Base-by-base conservation (phyloP, 2,329 filamentous ascomycete species). In the Albifimbria verrucaria region DNA sequence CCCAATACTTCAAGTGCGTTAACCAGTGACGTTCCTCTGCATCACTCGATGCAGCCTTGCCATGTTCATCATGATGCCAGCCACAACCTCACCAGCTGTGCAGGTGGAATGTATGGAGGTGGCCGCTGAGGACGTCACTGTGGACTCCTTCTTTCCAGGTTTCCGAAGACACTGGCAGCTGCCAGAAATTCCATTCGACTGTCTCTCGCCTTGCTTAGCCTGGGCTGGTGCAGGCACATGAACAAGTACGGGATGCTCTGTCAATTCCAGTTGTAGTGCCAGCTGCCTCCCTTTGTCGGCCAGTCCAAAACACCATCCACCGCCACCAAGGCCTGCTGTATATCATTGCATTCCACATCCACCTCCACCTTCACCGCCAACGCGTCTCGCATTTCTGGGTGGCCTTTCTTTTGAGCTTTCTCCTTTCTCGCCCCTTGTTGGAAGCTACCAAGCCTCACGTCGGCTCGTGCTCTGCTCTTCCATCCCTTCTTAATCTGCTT, bases 291-390 rank as follows among this genome's bases (percentile, higher is more conserved):
- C 25, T 49, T 51, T 48, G 43, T 18, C 36, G 20, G 44, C 23
- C 25, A 32, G 24, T 22, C 24, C 47, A 20, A 28, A 21, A 55
- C 48, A 43, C 44, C 53, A 50, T 39, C 53, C 48, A 43, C 44
- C 53, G 51, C 41, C 53, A 48, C 46, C 36, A 39, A 25, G 42
- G 28, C 57, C 50, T 50, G 57, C 55, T 58, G 52, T 36, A 43
- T 50, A 51, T 55, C 56, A 55, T 57, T 57, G 56, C 53, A 57
- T 57, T 56, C 54, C 54, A 52, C 49, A 50, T 39, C 47, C 47
- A 52, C 36, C 24, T 51, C 52, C 49, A 52, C 49, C 50, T 48
- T 55, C 56, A 49, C 46, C 39, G 23, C 52, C 48, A 49, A 50
- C 49, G 53, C 48, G 24, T 54, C 54, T 52, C 50, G 52, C 50